Percentiles rank a stretch among this genome's conserved stretches.
Evolutionary conservation across 2,329 filamentous ascomycete species (phyloP).

Genomic region (Plectosphaerella sp.): DNA sequence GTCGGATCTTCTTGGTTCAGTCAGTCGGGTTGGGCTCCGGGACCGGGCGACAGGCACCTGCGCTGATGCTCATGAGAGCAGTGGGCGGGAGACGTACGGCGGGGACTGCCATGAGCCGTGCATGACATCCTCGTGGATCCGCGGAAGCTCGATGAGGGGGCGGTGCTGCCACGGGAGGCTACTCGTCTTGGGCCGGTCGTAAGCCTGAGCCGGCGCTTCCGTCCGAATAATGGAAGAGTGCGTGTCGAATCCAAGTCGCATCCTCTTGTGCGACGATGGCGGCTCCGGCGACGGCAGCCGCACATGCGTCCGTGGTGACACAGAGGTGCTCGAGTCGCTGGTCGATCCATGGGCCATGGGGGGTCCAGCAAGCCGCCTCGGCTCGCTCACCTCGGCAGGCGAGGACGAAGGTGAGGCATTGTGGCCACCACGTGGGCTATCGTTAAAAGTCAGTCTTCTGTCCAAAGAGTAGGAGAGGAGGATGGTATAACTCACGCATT

Average conservation of each 20-base stretch:
- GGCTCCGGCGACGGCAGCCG: constrained; percentile 23
- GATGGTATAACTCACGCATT: constrained; percentile 64
- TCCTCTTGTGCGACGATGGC: constrained; percentile 40
- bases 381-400: constrained; percentile 43
- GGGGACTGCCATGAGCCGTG: constrained; percentile 46
- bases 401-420: constrained; percentile 52
- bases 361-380: constrained; percentile 28
- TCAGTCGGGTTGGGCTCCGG: neutral
- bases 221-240: constrained; percentile 29
- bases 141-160: constrained; percentile 33
- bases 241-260: constrained; percentile 41
- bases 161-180: constrained; percentile 31
- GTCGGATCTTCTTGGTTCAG: constrained; percentile 34
- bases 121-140: constrained; percentile 44
- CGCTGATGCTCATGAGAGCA: neutral
- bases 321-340: constrained; percentile 41
- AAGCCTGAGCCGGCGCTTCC: constrained; percentile 24
- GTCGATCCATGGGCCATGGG: constrained; percentile 24
- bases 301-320: constrained; percentile 39
- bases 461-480: neutral
- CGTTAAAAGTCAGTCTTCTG: neutral
- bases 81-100: constrained; percentile 31
- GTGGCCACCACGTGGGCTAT: constrained; percentile 53
- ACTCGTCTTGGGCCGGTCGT: constrained; percentile 31
- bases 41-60: neutral